These are phyloP conservation scores for Pestalotiopsis sp. DNA, from an alignment of 2,329 filamentous ascomycete genomes.

Conservation along the genomic window DNA sequence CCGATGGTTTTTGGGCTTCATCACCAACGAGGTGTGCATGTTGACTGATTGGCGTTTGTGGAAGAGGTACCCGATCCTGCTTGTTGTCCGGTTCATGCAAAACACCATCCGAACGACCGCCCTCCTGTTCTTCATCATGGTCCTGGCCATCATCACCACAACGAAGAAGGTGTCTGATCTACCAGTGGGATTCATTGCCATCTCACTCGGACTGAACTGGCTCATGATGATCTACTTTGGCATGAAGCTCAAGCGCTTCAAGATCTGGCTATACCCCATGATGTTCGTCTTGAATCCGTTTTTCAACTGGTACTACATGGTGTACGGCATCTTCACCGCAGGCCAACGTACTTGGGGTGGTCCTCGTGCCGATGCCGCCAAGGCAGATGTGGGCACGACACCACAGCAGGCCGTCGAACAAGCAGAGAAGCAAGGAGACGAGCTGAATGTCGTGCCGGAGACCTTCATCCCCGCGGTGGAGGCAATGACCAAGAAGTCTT, in stretches of 20 bases:
- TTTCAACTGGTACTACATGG: slow-evolving; percentile 98
- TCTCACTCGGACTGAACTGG: slow-evolving; percentile 93
- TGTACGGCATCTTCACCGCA: slow-evolving; percentile 93
- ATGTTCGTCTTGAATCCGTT: slow-evolving; percentile 97
- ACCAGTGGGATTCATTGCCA: slow-evolving; percentile 89
- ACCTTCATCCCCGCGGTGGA: slow-evolving; percentile 70
- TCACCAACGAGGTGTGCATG: slow-evolving; percentile 98
- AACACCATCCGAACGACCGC: slow-evolving; percentile 96
- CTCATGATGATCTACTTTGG: slow-evolving; percentile 96
- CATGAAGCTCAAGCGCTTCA: slow-evolving; percentile 81
- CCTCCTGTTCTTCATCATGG: slow-evolving; percentile 90
- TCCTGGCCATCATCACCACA: slow-evolving; percentile 82
- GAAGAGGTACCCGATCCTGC: slow-evolving; percentile 85
- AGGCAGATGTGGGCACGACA: slow-evolving; percentile 74
- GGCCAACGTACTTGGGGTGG: slow-evolving; percentile 96
- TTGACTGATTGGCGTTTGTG: slow-evolving; percentile 91
- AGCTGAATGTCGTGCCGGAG: slow-evolving; percentile 86
- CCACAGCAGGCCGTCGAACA: slow-evolving; percentile 82
- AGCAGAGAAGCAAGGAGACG: slow-evolving; percentile 78
- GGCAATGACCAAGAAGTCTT: slow-evolving; percentile 35
- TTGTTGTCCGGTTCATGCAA: slow-evolving; percentile 88
- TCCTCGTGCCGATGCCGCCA: slow-evolving; percentile 83
- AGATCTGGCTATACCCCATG: slow-evolving; percentile 91
- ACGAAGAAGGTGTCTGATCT: slow-evolving; percentile 76
- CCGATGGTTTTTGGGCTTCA: slow-evolving; percentile 95